Conservation (phyloP, 2,329 filamentous ascomycete genomes). For the Fusarium acutatum region DNA sequence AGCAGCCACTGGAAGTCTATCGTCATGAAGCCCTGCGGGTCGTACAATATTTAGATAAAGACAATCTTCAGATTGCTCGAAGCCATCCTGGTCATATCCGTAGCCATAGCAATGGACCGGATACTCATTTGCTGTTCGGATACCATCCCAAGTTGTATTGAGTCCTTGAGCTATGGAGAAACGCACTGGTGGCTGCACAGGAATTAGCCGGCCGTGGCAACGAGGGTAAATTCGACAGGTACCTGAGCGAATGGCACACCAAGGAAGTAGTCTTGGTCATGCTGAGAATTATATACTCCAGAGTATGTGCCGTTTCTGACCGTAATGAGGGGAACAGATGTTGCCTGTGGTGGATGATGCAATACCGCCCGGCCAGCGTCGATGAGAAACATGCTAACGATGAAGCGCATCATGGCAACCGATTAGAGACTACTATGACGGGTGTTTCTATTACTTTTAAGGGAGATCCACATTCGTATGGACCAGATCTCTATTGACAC, state of each 20-base stretch:
- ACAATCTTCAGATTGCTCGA: conserved; percentile 61
- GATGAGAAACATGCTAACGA: not conserved
- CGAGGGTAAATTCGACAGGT: no score
- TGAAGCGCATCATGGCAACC: not conserved
- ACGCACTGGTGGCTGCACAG: conserved; percentile 17
- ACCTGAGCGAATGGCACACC: conserved; percentile 18
- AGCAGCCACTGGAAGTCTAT: conserved; percentile 62
- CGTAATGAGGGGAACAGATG: not conserved
- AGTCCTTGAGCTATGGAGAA: conserved; percentile 47
- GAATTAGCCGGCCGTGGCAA: not conserved
- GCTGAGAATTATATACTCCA: conserved; percentile 5
- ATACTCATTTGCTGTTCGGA: conserved; percentile 54
- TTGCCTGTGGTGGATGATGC: not conserved
- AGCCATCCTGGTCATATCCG: conserved; percentile 45
- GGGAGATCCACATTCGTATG: not conserved
- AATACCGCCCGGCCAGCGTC: not conserved
- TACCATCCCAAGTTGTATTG: conserved; percentile 54
- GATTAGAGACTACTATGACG: not conserved
- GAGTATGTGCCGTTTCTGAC: conserved; percentile 22
- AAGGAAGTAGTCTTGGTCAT: conserved; percentile 22
- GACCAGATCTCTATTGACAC: no score
- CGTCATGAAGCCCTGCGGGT: conserved; percentile 54
- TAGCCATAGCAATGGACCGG: conserved; percentile 60
- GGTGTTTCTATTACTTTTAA: not conserved
- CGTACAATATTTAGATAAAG: conserved; percentile 70